Evolutionary conservation across 2,329 filamentous ascomycete species (phyloP).

Genomic region (Calonectria hawksworthii): DNA sequence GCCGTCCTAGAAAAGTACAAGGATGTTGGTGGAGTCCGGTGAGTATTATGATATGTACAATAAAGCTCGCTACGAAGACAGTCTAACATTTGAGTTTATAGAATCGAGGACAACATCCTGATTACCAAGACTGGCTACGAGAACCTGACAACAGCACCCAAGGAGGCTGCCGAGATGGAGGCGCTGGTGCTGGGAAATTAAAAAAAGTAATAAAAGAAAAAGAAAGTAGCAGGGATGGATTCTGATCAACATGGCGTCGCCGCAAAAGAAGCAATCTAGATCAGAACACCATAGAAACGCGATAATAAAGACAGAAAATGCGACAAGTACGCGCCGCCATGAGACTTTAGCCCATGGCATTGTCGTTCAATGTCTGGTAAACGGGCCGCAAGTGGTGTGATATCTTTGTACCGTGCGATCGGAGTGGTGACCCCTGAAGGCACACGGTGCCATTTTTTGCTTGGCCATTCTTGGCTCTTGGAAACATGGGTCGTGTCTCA

Average conservation of each 20-base stretch:
- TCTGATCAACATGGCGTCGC: neutral
- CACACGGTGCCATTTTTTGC: slow-evolving; percentile 27
- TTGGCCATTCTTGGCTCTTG: slow-evolving; percentile 5
- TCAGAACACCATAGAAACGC: slow-evolving; percentile 14
- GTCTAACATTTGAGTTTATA: slow-evolving; percentile 42
- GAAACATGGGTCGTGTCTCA: slow-evolving; percentile 16
- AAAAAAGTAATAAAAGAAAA: neutral
- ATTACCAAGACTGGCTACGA: slow-evolving; percentile 78
- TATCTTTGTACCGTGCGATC: slow-evolving; percentile 11
- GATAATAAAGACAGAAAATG: neutral
- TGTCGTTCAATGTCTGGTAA: neutral
- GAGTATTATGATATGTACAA: slow-evolving; percentile 48
- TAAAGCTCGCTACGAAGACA: neutral
- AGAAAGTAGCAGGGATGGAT: neutral
- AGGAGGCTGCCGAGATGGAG: slow-evolving; percentile 75
- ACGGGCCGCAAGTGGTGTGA: neutral
- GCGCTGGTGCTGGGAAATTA: slow-evolving; percentile 46
- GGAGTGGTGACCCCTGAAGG: slow-evolving; percentile 13
- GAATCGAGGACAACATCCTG: slow-evolving; percentile 79
- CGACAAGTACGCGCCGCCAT: neutral
- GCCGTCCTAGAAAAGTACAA: slow-evolving; percentile 83
- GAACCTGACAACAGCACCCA: slow-evolving; percentile 80
- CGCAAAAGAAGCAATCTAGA: neutral
- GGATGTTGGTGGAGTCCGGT: slow-evolving; percentile 82
- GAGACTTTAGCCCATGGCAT: neutral